Conservation (phyloP, 495 filamentous ascomycete genomes). For the Cudoniella acicularis region DNA sequence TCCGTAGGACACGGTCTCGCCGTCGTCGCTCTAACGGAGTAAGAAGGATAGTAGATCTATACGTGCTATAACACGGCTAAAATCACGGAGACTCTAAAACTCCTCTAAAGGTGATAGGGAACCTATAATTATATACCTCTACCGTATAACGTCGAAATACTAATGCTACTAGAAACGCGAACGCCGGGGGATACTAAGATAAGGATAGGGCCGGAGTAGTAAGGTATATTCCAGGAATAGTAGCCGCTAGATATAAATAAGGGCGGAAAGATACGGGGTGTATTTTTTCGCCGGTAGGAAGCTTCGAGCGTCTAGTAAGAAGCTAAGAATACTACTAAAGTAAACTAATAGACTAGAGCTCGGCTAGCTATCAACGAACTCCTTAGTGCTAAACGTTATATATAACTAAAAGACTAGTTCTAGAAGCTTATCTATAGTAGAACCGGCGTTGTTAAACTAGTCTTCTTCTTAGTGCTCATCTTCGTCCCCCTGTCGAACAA, state of each 20-base stretch:
- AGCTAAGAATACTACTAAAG: conserved; percentile 14
- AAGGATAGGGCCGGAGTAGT: conserved; percentile 4
- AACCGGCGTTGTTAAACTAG: not conserved
- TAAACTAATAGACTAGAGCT: conserved; percentile 19
- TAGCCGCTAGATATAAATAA: conserved; percentile 17
- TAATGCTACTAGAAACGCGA: too few relatives aligned
- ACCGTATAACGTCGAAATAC: too few relatives aligned
- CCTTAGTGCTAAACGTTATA: conserved; percentile 3
- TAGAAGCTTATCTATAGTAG: not conserved
- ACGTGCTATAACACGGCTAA: too few relatives aligned
- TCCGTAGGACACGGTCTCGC: too few relatives aligned
- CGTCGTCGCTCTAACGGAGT: too few relatives aligned
- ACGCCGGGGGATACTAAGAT: conserved; percentile 10
- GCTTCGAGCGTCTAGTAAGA: conserved; percentile 4
- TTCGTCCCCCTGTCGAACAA: not conserved
- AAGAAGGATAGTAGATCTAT: too few relatives aligned
- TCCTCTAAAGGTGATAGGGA: too few relatives aligned
- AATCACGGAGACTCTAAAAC: too few relatives aligned
- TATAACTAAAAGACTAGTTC: conserved; percentile 5
- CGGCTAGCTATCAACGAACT: conserved; percentile 11
- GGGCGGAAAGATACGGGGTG: conserved; percentile 10
- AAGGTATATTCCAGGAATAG: conserved; percentile 12
- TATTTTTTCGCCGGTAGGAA: conserved; percentile 11
- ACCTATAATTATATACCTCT: too few relatives aligned
- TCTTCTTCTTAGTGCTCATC: not conserved